Evolutionary conservation across 2,329 filamentous ascomycete species (phyloP), one percentile per base, ranked within the genome.

Genomic region (Claviceps quebecensis): DNA sequence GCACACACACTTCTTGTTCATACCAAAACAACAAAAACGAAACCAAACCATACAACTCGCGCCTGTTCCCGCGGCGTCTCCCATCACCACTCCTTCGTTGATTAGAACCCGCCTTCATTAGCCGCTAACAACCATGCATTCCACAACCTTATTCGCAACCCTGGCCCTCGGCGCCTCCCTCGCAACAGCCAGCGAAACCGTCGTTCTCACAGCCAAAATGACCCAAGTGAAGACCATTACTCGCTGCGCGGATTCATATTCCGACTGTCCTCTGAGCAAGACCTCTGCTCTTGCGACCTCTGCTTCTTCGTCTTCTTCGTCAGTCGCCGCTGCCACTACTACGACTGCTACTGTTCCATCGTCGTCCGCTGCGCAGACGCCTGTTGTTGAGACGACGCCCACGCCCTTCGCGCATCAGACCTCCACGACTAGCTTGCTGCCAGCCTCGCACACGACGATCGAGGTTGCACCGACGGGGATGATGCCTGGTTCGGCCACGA

Each of bases 161-260:
- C 55, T 73, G 57, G 69, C 70, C 58, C 66, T 67, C 57, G 58
- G 63, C 53, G 64, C 66, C 62, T 67, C 67, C 52, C 64, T 69
- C 47, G 65, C 66, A 48, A 61, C 63, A 55, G 67, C 67, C 53
- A 60, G 61, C 23, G 46, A 63, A 41, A 73, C 67, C 54, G 68
- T 67, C 52, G 68, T 66, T 11, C 49, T 66, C 53, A 76, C 73
- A 51, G 68, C 69, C 16, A 76, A 73, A 52, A 64, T 65, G 50
- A 72, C 70, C 51, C 63, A 61, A 57, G 69, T 68, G 48, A 53
- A 71, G 56, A 76, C 72, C 60, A 65, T 76, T 60, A 76, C 73
- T 52, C 58, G 65, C 59, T 74, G 73, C 67, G 66, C 69, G 61
- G 67, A 71, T 44, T 65, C 63, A 11, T 63, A 67, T 55, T 64